Evolutionary conservation across 495 filamentous ascomycete genomes (phyloP).

Genomic region (Podospora appendiculata): DNA sequence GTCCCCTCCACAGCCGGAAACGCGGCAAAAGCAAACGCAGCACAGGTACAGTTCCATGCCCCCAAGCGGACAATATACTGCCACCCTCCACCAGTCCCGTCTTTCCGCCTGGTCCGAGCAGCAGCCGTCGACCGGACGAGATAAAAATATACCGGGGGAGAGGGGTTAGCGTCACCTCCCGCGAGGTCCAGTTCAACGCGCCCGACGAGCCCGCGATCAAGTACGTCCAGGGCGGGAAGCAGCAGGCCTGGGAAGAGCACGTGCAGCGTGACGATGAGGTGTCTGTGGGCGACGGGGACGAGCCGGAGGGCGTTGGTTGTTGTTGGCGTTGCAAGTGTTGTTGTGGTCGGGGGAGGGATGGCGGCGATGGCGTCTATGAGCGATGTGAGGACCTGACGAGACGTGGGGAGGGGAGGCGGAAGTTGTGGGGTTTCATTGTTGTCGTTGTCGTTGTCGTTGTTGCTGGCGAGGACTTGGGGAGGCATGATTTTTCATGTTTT

Average conservation of each 20-base stretch:
- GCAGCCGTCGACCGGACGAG: too few relatives aligned
- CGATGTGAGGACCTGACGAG: slow-evolving; percentile 35
- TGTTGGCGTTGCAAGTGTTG: neutral
- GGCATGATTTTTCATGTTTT: too few relatives aligned
- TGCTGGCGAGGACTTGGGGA: too few relatives aligned
- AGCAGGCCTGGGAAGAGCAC: slow-evolving; percentile 53
- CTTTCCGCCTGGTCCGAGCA: neutral
- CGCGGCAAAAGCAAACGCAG: slow-evolving; percentile 65
- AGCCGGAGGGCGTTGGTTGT: slow-evolving; percentile 31
- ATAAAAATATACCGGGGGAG: too few relatives aligned
- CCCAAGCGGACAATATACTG: slow-evolving; percentile 61
- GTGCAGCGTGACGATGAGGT: slow-evolving; percentile 52
- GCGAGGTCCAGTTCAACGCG: slow-evolving; percentile 8
- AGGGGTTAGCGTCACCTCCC: neutral
- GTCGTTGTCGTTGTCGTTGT: too few relatives aligned
- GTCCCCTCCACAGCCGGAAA: slow-evolving; percentile 36
- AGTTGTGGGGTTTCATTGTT: too few relatives aligned
- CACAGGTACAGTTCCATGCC: slow-evolving; percentile 90
- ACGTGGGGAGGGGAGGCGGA: slow-evolving; percentile 27
- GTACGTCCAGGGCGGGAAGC: slow-evolving; percentile 71
- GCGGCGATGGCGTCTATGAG: slow-evolving; percentile 35
- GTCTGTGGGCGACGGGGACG: slow-evolving; percentile 28
- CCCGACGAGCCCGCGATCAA: slow-evolving; percentile 65
- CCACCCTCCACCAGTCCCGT: slow-evolving; percentile 9
- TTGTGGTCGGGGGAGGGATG: slow-evolving; percentile 19